phyloP scores from a whole-genome alignment of 805 yeast genomes.

The Dipodascus geniculatus region DNA sequence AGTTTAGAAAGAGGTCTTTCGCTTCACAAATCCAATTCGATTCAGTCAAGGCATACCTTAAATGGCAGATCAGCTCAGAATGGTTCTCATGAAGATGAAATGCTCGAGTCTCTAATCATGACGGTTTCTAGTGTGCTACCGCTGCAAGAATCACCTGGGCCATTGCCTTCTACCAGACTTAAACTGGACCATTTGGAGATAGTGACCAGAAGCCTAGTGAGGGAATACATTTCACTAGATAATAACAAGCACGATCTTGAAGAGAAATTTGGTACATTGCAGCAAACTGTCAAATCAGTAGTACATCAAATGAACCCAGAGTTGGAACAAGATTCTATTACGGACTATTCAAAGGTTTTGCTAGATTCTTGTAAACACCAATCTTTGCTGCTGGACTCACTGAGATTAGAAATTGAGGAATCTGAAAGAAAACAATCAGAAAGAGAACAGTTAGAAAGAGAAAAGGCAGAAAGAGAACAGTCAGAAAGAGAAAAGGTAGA shows the following conservation, averaged over 20 bases:
- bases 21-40: neutral
- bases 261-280: neutral
- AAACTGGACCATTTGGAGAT: neutral
- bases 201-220: neutral
- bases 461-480: no score
- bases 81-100: neutral
- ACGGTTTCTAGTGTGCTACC: slow-evolving; percentile 1
- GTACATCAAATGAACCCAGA: neutral
- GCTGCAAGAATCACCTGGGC: neutral
- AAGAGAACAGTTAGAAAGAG: neutral
- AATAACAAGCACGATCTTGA: neutral
- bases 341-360: neutral
- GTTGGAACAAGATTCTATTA: neutral
- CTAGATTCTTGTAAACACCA: neutral
- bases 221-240: neutral
- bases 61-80: neutral
- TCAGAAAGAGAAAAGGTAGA: no score
- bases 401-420: neutral
- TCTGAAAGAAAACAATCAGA: neutral
- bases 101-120: neutral
- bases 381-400: neutral
- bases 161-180: neutral
- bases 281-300: neutral
- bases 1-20: neutral
- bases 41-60: neutral